Conservation (phyloP, 768 basidiomycete species). For the Symmetrospora coprosmae region DNA sequence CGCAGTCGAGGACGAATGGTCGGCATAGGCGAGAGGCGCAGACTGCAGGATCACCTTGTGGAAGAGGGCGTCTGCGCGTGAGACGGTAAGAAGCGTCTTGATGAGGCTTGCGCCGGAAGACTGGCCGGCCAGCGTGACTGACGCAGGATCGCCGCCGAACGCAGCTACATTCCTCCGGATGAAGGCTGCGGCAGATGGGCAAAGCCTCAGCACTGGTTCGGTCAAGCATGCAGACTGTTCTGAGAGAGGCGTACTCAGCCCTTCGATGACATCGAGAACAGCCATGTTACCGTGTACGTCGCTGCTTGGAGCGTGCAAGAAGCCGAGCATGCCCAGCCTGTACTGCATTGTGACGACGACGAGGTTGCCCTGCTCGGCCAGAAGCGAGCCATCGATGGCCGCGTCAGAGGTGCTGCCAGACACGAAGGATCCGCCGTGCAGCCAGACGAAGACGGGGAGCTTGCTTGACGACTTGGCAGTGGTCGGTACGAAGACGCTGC, state of each 20-base stretch:
- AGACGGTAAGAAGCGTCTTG: conserved; percentile 57
- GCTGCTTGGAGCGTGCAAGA: conserved; percentile 22
- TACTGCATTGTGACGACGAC: conserved; percentile 74
- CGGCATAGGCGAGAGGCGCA: conserved; percentile 52
- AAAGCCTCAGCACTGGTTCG: neutral
- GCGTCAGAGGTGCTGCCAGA: conserved; percentile 55
- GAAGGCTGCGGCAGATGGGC: conserved; percentile 45
- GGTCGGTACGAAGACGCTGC: conserved; percentile 49
- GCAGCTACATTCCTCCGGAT: conserved; percentile 47
- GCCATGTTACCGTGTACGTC: conserved; percentile 48
- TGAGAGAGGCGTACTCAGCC: conserved; percentile 38
- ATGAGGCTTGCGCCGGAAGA: conserved; percentile 48
- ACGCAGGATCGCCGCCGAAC: conserved; percentile 54
- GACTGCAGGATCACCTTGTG: conserved; percentile 66
- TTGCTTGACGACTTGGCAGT: neutral
- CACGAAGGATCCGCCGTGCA: conserved; percentile 73
- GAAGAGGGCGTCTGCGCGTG: conserved; percentile 59
- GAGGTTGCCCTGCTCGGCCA: conserved; percentile 56
- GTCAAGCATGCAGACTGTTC: neutral
- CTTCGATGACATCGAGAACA: conserved; percentile 53
- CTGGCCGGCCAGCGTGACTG: conserved; percentile 42
- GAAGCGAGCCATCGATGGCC: conserved; percentile 61
- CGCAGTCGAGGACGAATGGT: conserved; percentile 19
- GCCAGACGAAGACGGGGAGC: conserved; percentile 41
- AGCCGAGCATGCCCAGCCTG: conserved; percentile 58